Evolutionary conservation across 352 stramenopile species (phyloP), one percentile per base, ranked within the genome.

Genomic region (Peronospora farinosa): DNA sequence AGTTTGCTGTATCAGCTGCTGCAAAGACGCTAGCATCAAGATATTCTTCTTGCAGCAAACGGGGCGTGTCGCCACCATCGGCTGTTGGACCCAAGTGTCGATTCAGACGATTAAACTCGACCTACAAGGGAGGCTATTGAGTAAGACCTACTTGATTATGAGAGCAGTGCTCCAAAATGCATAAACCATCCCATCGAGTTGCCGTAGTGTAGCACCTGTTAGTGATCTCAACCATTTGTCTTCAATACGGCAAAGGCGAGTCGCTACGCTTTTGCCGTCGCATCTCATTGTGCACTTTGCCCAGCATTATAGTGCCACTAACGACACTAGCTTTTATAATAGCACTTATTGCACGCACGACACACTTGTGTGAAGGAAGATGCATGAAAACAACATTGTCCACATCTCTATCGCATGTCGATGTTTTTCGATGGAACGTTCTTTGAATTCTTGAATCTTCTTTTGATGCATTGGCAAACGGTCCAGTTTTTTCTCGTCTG

Each of bases 11-110:
- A 47, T 42, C 25, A 41, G 37, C 30, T 51, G 44, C 44, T 39
- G 28, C 37, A 46, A 30, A 40, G 15, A 54, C 19, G 9, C 30
- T 30, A 12, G n/a, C 27, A 31, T 23, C 4, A 15, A 19, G 31
- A 48, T 37, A 40, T 47, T 23, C 40, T 58, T 15, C n/a, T 32
- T 13, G 17, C 8, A 42, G 51, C 51, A 58, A 58, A 58, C 51
- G 51, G 23, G 51, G 12, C 51, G 31, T 37, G 16, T 17, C 36
- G 31, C 9, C 48, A 55, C 38, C 47, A 49, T 51, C 33, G 44
- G 44, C n/a, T 36, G 5, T 36, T 12, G 28, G 28, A 32, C 7
- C 28, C 28, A 32, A 1, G 10, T 12, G 7, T 12, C 7, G 6
- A 8, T 8, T 10, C 6, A 1, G 28, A 4, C 23, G 23, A 27